A percentile compares a stretch with the other conserved stretches of the same genome.
Evolutionary conservation across 2,329 filamentous ascomycete species (phyloP).

Genomic region (Dothidotthia symphoricarpi): DNA sequence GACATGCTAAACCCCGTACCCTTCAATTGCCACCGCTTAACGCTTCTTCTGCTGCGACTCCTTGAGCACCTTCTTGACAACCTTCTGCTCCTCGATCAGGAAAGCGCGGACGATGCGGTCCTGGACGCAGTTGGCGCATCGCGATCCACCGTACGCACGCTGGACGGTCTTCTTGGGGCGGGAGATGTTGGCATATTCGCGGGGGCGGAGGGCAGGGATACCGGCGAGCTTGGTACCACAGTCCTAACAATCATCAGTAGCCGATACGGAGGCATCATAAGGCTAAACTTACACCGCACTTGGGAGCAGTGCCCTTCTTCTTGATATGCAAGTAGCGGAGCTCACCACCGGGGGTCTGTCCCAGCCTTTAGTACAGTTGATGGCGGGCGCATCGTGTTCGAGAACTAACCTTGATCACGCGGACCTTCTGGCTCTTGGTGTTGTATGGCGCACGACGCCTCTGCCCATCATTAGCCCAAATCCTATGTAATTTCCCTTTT

Average conservation of each 20-base stretch:
- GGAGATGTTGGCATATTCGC: constrained; percentile 95
- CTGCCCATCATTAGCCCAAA: constrained; percentile 43
- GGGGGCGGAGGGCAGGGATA: constrained; percentile 95
- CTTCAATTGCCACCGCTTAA: constrained; percentile 34
- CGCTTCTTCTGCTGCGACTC: constrained; percentile 81
- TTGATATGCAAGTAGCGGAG: constrained; percentile 98
- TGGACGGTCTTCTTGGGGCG: constrained; percentile 99
- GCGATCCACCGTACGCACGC: constrained; percentile 93
- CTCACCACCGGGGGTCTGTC: constrained; percentile 93
- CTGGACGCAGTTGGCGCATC: constrained; percentile 98
- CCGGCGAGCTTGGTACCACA: constrained; percentile 96
- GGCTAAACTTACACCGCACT: constrained; percentile 60
- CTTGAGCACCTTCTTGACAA: constrained; percentile 99
- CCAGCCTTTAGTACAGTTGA: constrained; percentile 8
- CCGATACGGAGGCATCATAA: constrained; percentile 3
- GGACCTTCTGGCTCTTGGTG: constrained; percentile 95
- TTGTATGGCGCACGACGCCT: constrained; percentile 73
- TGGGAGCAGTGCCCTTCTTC: constrained; percentile 97
- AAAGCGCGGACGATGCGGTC: constrained; percentile 97
- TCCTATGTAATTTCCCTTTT: constrained; percentile 6
- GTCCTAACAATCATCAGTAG: constrained; percentile 62
- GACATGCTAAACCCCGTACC: constrained; percentile 33
- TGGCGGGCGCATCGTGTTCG: neutral
- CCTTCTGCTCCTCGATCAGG: constrained; percentile 99
- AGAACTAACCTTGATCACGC: constrained; percentile 46